Evolutionary conservation across 331 rosid species (phyloP).

Genomic region (Prunus yedoensis): DNA sequence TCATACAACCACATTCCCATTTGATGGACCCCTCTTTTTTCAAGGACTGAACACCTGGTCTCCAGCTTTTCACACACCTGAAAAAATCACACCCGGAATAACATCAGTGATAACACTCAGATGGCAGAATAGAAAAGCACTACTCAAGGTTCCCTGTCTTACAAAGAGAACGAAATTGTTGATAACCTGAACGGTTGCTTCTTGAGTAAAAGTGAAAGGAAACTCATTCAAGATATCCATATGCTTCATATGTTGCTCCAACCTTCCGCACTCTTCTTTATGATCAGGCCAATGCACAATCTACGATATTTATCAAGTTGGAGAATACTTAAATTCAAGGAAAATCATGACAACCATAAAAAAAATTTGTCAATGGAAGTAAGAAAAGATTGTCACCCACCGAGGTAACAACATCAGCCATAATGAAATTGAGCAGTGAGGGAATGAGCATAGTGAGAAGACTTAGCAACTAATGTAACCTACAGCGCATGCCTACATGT

Average conservation of each 20-base stretch:
- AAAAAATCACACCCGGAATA: slow-evolving; percentile 18
- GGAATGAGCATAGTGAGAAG: neutral
- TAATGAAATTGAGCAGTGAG: neutral
- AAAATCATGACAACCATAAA: neutral
- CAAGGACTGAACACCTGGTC: slow-evolving; percentile 75
- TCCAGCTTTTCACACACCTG: slow-evolving; percentile 66
- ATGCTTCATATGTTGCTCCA: slow-evolving; percentile 65
- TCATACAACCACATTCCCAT: slow-evolving; percentile 65
- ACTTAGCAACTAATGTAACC: too few species aligned
- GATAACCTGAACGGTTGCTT: slow-evolving; percentile 64
- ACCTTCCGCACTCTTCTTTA: slow-evolving; percentile 80
- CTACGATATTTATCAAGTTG: slow-evolving; percentile 20
- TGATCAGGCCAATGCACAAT: slow-evolving; percentile 75
- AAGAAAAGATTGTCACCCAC: too few species aligned
- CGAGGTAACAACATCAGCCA: too few species aligned
- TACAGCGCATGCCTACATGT: too few species aligned
- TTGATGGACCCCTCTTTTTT: slow-evolving; percentile 63
- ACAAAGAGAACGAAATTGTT: neutral
- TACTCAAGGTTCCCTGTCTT: neutral
- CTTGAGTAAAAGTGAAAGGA: slow-evolving; percentile 75
- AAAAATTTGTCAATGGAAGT: neutral
- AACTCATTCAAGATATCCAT: slow-evolving; percentile 54
- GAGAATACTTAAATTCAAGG: neutral
- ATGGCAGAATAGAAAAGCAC: neutral
- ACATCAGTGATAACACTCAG: slow-evolving; percentile 6